Base-by-base conservation (phyloP, 1,284 basidiomycete genomes). In the Xerocomus amazonicus region DNA sequence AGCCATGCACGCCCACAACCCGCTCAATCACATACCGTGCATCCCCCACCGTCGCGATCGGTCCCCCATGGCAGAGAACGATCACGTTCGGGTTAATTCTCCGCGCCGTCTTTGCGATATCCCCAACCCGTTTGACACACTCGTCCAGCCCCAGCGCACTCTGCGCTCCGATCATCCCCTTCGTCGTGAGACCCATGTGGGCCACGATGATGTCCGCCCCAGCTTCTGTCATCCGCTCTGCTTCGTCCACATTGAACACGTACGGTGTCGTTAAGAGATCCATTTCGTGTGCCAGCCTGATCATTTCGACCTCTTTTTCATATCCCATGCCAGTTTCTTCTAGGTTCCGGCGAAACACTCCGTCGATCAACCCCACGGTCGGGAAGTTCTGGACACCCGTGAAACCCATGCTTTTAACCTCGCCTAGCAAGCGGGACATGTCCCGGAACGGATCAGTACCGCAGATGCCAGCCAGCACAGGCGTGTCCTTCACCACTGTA, bases 301-400 rank as follows among this genome's bases (percentile, higher is more conserved):
- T 65, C 63, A 67, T 67, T 10, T 65, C 65, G 5, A 67, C 65
- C 43, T 67, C 66, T 39, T 61, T 63, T 9, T 47, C 64, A 28
- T 67, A 67, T 8, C 55, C 59, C 63, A 65, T 65, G 2, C 60
- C 60, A 6, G 64, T 65, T 44, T 68, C 64, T 52, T 65, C 66
- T 19, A 67, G 53, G 46, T 67, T 63, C 40, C 57, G 64, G 12
- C 66, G 60, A 48, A 65, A 68, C 32, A 55, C 55, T 2, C 64
- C 62, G 39, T 68, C 64, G 12, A 68, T 66, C 45, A 65, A 32
- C 7, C 62, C 60, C 7, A 63, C 62, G 2, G 63, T 67, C 26
- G 63, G 62, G 47, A 67, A 65, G 36, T 67, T 66, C 41, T 65
- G 65, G 26, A 64, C 59, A 13, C 62, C 64, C 19, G 55, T 40